Evolutionary conservation across 2,329 filamentous ascomycete species (phyloP).

Genomic region (Myotisia sp.): DNA sequence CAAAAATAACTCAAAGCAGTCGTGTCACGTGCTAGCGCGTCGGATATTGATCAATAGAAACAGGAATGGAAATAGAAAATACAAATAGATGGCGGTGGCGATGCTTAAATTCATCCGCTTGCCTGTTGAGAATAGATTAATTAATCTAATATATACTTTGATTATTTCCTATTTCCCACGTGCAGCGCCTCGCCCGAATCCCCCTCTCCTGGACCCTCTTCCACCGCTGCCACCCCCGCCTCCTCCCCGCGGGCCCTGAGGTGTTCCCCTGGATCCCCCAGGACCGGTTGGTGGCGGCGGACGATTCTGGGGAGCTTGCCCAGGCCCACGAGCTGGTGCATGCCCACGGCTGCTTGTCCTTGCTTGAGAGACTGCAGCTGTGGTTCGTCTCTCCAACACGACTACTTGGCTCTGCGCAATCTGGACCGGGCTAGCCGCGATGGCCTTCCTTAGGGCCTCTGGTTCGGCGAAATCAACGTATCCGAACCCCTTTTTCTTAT

Average conservation of each 20-base stretch:
- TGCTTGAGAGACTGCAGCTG: conserved; percentile 7
- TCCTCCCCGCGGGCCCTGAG: conserved; percentile 2
- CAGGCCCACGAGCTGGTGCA: not conserved
- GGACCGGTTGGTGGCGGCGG: not conserved
- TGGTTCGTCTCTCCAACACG: conserved; percentile 50
- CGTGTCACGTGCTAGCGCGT: too few species aligned
- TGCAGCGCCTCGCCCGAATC: conserved; percentile 1
- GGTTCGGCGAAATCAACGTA: conserved; percentile 77
- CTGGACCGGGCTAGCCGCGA: conserved; percentile 64
- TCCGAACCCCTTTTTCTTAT: conserved; percentile 86
- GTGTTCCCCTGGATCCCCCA: not conserved
- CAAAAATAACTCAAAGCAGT: too few species aligned
- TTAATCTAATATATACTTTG: too few species aligned
- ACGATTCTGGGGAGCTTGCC: not conserved
- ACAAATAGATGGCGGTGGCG: too few species aligned
- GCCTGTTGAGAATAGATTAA: too few species aligned
- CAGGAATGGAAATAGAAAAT: too few species aligned
- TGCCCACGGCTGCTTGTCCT: not conserved
- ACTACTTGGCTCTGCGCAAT: conserved; percentile 78
- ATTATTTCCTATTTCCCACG: conserved; percentile 3
- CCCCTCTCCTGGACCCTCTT: not conserved
- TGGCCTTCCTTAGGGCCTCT: conserved; percentile 59
- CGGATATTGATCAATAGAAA: too few species aligned
- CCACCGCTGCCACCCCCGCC: not conserved
- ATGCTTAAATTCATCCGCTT: too few species aligned